These are phyloP conservation scores for Aphanomyces euteiches DNA, from an alignment of 352 stramenopile species.

Conservation along the genomic window DNA sequence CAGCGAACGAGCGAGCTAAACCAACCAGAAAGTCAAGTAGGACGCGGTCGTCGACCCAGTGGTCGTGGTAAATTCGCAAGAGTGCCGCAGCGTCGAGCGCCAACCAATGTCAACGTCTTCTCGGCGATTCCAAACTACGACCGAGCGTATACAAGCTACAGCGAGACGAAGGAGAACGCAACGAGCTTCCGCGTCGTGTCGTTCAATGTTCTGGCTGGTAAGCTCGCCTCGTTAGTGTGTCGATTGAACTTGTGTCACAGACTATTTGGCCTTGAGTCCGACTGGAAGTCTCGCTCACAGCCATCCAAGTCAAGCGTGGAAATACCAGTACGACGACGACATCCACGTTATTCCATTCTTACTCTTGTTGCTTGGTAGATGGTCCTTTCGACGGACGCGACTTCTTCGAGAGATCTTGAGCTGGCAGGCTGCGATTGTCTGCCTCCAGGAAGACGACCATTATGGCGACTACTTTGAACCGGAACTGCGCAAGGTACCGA, in stretches of 20 bases:
- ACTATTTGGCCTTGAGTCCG: conserved; percentile 47
- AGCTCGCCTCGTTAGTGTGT: neutral
- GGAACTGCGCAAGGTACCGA: conserved; percentile 41
- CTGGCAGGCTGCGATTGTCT: conserved; percentile 51
- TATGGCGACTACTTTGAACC: conserved; percentile 68
- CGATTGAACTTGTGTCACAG: conserved; percentile 30
- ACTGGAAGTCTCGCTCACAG: conserved; percentile 32
- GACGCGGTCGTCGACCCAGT: neutral
- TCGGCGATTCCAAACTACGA: conserved; percentile 13
- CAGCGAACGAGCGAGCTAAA: too few relatives aligned
- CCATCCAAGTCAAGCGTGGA: conserved; percentile 37
- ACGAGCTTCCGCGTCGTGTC: conserved; percentile 56
- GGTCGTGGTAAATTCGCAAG: too few relatives aligned
- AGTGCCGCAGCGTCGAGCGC: too few relatives aligned
- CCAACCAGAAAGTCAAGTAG: neutral
- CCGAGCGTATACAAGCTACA: neutral
- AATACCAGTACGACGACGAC: conserved; percentile 45
- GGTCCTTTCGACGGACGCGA: conserved; percentile 45
- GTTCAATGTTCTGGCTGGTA: conserved; percentile 70
- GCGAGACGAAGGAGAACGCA: neutral
- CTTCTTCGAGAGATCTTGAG: conserved; percentile 53
- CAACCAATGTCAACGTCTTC: conserved; percentile 6
- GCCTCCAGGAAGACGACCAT: conserved; percentile 70
- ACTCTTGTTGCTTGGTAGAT: conserved; percentile 31
- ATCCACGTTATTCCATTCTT: neutral